A percentile compares a stretch with the other conserved stretches of the same genome.
These are phyloP conservation scores for Primulina tabacum DNA, from an alignment of 257 asterid genomes.

Conservation along the genomic window DNA sequence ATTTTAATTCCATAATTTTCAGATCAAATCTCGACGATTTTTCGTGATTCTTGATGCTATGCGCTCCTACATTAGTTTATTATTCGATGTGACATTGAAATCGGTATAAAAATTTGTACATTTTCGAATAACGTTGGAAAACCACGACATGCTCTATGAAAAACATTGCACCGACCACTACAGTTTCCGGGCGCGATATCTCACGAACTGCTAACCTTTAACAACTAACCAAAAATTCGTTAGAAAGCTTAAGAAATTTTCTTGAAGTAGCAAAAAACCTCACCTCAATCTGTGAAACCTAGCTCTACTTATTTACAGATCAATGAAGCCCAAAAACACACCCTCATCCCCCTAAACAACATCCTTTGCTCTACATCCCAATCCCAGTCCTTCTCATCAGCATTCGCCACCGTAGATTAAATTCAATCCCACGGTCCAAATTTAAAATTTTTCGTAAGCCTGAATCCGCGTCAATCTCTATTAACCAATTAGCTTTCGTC, in stretches of 20 bases:
- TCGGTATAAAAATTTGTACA: conserved; percentile 14
- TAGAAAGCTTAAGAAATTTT: conserved; percentile 51
- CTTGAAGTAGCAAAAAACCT: conserved; percentile 26
- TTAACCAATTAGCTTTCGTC: conserved; percentile 46
- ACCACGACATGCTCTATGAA: conserved; percentile 30
- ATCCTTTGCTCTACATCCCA: conserved; percentile 21
- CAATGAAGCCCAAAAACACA: conserved; percentile 70
- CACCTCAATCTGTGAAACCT: conserved; percentile 25
- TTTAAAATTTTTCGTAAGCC: conserved; percentile 22
- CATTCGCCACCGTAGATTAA: conserved; percentile 30
- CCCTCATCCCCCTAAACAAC: conserved; percentile 10
- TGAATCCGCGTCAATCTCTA: conserved; percentile 35
- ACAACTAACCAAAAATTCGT: conserved; percentile 3
- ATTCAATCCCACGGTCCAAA: conserved; percentile 29
- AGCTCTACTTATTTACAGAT: conserved; percentile 35
- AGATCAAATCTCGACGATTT: conserved; percentile 28
- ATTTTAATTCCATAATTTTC: conserved; percentile 26
- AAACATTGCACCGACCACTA: conserved; percentile 43
- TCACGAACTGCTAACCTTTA: conserved; percentile 12
- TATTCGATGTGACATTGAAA: conserved; percentile 14
- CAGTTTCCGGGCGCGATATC: conserved; percentile 29
- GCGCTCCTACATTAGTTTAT: conserved; percentile 28
- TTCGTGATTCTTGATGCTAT: conserved; percentile 28
- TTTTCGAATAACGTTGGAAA: conserved; percentile 29
- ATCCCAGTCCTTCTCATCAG: conserved; percentile 29